Evolutionary conservation across 108 stramenopile genomes (phyloP).

Genomic region (Cyclotella baltica): DNA sequence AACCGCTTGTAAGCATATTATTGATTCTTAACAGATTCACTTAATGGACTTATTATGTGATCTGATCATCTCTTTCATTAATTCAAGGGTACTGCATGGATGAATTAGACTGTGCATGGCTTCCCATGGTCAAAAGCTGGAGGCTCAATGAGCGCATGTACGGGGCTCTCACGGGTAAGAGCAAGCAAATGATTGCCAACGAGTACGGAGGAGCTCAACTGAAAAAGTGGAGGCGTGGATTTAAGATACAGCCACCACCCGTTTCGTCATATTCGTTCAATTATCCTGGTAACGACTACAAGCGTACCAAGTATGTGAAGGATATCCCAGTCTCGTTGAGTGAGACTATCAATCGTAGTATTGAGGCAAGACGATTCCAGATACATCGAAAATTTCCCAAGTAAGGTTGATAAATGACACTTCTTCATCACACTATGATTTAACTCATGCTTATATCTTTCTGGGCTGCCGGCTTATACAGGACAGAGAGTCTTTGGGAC

Average conservation of each 20-base stretch:
- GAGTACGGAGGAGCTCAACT: constrained; percentile 91
- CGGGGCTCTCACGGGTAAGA: constrained; percentile 81
- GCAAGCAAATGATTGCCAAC: constrained; percentile 90
- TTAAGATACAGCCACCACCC: constrained; percentile 75
- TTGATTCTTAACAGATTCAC: neutral
- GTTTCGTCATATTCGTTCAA: constrained; percentile 74
- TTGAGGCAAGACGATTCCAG: constrained; percentile 60
- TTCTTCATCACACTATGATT: neutral
- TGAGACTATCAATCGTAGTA: constrained; percentile 70
- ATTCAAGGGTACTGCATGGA: constrained; percentile 59
- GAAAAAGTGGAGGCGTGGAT: constrained; percentile 87
- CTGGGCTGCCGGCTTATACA: neutral
- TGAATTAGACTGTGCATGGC: constrained; percentile 71
- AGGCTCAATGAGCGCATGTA: constrained; percentile 83
- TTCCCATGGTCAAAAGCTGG: constrained; percentile 76
- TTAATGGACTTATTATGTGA: neutral
- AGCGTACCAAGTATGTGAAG: constrained; percentile 67
- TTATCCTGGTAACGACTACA: constrained; percentile 86
- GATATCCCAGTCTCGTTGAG: constrained; percentile 66
- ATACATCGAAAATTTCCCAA: constrained; percentile 80
- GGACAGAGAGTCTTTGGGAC: constrained; percentile 71
- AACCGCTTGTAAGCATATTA: constrained; percentile 54
- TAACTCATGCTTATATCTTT: neutral
- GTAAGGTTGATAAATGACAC: neutral
- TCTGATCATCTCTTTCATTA: neutral